Percentiles rank a stretch among this genome's conserved stretches.
These are phyloP conservation scores for Lentinula novae-zelandiae DNA, from an alignment of 1,284 basidiomycete genomes.

Conservation along the genomic window DNA sequence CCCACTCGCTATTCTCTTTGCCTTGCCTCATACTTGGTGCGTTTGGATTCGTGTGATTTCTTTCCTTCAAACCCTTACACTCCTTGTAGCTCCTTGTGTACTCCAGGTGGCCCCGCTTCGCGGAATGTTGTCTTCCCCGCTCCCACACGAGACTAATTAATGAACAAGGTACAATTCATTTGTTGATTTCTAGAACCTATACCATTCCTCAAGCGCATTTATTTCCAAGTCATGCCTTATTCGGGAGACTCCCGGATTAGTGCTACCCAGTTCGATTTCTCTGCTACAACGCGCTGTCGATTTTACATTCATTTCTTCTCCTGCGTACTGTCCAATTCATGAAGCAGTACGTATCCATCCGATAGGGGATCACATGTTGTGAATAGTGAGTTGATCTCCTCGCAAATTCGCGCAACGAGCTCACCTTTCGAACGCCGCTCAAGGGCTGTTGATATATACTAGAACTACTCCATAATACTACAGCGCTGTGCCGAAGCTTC, in stretches of 20 bases:
- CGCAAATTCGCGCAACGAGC: not conserved
- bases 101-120: too few relatives aligned
- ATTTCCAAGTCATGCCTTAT: not conserved
- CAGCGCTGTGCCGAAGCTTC: too few relatives aligned
- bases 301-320: slow-evolving; percentile 14
- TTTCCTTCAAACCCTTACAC: too few relatives aligned
- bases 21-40: too few relatives aligned
- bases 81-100: too few relatives aligned
- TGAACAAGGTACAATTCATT: not conserved
- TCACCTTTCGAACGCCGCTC: too few relatives aligned
- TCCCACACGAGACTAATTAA: too few relatives aligned
- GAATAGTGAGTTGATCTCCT: not conserved
- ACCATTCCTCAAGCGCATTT: slow-evolving; percentile 9
- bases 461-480: too few relatives aligned
- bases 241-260: not conserved
- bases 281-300: slow-evolving; percentile 9
- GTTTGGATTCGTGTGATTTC: too few relatives aligned
- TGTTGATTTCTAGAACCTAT: not conserved
- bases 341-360: slow-evolving; percentile 6
- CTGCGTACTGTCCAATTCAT: slow-evolving; percentile 17
- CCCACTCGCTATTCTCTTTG: too few relatives aligned
- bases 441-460: too few relatives aligned
- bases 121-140: too few relatives aligned
- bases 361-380: not conserved
- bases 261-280: not conserved